A percentile compares a stretch with the other conserved stretches of the same genome.
Evolutionary conservation across 768 basidiomycete genomes (phyloP).

Genomic region (Ramaria sp.): DNA sequence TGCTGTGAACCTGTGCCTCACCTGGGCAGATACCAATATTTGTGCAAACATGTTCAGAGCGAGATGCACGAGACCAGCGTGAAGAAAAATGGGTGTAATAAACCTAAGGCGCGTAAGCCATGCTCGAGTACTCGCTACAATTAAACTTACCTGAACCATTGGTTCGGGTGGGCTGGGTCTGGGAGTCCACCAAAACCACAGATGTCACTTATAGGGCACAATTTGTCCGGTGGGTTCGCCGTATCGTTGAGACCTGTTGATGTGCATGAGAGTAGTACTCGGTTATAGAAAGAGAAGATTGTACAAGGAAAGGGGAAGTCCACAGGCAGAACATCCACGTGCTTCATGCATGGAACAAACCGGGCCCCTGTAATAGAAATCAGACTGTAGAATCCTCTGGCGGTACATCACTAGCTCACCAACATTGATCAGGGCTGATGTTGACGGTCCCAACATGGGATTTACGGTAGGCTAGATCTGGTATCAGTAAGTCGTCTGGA

Average conservation of each 20-base stretch:
- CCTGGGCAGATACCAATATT: conserved; percentile 67
- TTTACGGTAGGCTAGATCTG: conserved; percentile 60
- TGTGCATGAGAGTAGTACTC: background rate
- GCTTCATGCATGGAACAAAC: conserved; percentile 89
- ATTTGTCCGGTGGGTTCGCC: conserved; percentile 55
- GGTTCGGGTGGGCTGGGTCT: conserved; percentile 31
- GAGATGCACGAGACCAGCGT: conserved; percentile 93
- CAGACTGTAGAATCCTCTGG: background rate
- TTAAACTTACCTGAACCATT: conserved; percentile 42
- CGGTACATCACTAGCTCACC: conserved; percentile 28
- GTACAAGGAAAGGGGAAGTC: conserved; percentile 50
- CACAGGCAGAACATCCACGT: conserved; percentile 43
- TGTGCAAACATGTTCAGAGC: conserved; percentile 87
- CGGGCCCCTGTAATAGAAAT: conserved; percentile 43
- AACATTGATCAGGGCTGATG: conserved; percentile 70
- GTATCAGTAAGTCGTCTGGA: background rate
- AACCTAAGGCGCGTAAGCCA: conserved; percentile 39
- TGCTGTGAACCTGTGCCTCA: conserved; percentile 17
- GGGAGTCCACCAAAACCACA: conserved; percentile 82
- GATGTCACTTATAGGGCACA: conserved; percentile 70
- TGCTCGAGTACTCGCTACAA: background rate
- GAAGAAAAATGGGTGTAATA: conserved; percentile 82
- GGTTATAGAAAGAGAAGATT: conserved; percentile 13
- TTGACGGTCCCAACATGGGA: conserved; percentile 85
- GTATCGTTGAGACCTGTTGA: conserved; percentile 69